Base-by-base conservation (phyloP, 2,329 filamentous ascomycete genomes). In the Macrophomina tecta region DNA sequence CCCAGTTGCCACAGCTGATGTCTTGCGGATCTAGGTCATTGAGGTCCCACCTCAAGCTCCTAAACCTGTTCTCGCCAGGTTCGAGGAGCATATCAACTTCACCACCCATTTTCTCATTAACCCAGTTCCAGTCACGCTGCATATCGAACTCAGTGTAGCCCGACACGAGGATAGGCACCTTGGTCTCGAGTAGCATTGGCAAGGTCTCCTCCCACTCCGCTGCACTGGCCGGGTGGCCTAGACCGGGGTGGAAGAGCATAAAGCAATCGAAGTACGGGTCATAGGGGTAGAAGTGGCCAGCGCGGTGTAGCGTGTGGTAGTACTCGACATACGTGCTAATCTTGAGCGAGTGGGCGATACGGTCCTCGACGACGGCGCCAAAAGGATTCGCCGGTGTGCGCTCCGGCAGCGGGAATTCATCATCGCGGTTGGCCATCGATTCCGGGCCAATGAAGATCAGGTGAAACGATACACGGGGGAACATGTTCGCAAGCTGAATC, bases 241-340 rank as follows among this genome's bases (percentile, higher is more conserved):
- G 86, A 8, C 96, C 96, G 0, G 96, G 96, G 75, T 99, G 96
- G 85, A 98, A 99, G 62, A 97, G 86, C 74, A 99, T 89, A 76
- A 99, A 97, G 79, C 92, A 95, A 83, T 99, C 95, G 78, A 99
- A 97, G 82, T 99, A 99, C 0, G 95, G 95, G 76, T 99, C 95
- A 76, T 96, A 97, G 0, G 96, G 95, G 67, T 91, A 89, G 82
- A 98, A 99, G 76, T 94, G 87, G 56, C 93, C 91, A 0, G 94
- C 91, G 77, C 93, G 89, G 82, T 99, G 94, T 72, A 99, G 87
- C 2, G 92, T 98, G 80, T 99, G 94, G 82, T 96, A 99, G 82
- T 99, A 97, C 73, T 99, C 95, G 62, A 98, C 94, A 74, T 94
- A 97, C 0, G 96, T 99, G 78, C 91, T 95, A 75, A 99, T 97